Conservation (phyloP, 2,329 filamentous ascomycete species). For the Raffaelea deltoideospora region DNA sequence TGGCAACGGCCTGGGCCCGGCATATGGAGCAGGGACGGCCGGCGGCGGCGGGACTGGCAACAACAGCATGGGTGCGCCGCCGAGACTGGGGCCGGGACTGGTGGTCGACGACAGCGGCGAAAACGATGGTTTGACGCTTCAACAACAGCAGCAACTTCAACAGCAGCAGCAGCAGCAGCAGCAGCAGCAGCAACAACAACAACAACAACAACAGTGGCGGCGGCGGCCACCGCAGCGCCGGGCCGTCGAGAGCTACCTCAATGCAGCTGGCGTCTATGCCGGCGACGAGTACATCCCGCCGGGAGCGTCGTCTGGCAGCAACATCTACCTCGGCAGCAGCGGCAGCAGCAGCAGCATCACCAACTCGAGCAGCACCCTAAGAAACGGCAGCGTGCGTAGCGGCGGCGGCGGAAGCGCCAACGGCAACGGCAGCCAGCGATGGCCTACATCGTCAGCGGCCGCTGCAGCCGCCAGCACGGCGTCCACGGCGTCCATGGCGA, state of each 20-base stretch:
- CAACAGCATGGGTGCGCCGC: background rate
- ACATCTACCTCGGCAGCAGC: background rate
- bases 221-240: slow-evolving; percentile 1
- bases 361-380: too few relatives aligned
- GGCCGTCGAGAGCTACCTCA: slow-evolving; percentile 15
- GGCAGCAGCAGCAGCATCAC: background rate
- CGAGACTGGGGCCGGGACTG: background rate
- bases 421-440: background rate
- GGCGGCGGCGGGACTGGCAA: background rate
- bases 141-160: background rate
- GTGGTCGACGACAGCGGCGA: background rate
- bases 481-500: too few relatives aligned
- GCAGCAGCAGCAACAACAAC: background rate
- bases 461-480: too few relatives aligned
- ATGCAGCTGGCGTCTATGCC: slow-evolving; percentile 12
- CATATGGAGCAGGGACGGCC: background rate
- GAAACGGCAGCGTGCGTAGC: background rate
- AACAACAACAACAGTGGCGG: background rate
- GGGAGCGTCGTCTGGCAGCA: too few relatives aligned
- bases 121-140: too few relatives aligned
- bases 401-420: background rate
- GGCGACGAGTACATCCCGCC: slow-evolving; percentile 11
- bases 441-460: too few relatives aligned
- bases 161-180: background rate
- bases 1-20: background rate